Evolutionary conservation across 495 filamentous ascomycete genomes (phyloP).

Genomic region (Pyrenula aspistea): DNA sequence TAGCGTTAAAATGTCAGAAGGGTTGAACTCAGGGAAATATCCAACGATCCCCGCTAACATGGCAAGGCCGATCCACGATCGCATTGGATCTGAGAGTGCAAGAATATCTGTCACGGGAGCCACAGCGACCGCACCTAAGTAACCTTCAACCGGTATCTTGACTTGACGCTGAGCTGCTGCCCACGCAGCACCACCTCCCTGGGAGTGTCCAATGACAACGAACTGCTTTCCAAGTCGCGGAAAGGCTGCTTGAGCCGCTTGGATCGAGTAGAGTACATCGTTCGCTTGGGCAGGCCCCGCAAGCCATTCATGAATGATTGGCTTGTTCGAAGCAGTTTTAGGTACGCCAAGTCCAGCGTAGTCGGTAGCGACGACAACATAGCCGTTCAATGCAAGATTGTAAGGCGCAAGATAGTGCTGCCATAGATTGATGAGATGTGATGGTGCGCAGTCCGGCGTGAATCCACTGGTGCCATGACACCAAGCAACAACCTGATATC

Average conservation of each 20-base stretch:
- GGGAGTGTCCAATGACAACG: conserved; percentile 33
- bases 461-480: conserved; percentile 35
- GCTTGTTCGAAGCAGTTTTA: conserved; percentile 12
- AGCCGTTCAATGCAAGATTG: conserved; percentile 26
- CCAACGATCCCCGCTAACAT: conserved; percentile 3
- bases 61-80: conserved; percentile 5
- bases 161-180: conserved; percentile 25
- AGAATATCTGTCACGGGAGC: conserved; percentile 22
- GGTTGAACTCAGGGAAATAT: conserved; percentile 6
- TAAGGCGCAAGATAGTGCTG: conserved; percentile 24
- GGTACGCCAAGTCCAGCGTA: conserved; percentile 37
- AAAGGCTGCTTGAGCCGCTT: conserved; percentile 31
- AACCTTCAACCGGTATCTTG: conserved; percentile 18
- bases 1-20: conserved; percentile 12
- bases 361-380: conserved; percentile 37
- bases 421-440: conserved; percentile 24
- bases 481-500: conserved; percentile 26
- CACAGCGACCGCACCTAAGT: conserved; percentile 26
- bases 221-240: conserved; percentile 21
- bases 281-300: conserved; percentile 23
- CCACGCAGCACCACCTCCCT: conserved; percentile 37
- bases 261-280: conserved; percentile 29
- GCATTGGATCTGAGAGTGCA: conserved; percentile 6
- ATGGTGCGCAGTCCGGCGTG: conserved; percentile 22
- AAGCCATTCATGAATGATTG: conserved; percentile 24